These are phyloP conservation scores for Periconia macrospinosa DNA, from an alignment of 2,329 filamentous ascomycete species.

Conservation along the genomic window DNA sequence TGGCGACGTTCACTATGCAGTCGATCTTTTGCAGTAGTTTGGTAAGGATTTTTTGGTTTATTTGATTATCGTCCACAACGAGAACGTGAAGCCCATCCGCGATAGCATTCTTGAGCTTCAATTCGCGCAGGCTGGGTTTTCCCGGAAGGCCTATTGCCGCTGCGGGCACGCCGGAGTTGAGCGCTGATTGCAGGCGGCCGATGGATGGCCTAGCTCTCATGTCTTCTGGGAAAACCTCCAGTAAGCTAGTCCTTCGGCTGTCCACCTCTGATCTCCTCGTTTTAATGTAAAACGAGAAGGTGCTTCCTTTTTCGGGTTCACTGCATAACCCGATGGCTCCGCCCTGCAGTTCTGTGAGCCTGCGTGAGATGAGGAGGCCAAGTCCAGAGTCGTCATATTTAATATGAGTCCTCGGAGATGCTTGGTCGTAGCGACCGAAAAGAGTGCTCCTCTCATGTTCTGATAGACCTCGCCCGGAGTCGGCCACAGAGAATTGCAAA, in stretches of 20 bases:
- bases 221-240: constrained; percentile 7
- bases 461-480: constrained; percentile 45
- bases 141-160: not conserved
- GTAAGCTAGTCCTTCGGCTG: not conserved
- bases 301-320: constrained; percentile 27
- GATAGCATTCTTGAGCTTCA: not conserved
- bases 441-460: constrained; percentile 39
- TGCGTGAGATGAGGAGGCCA: constrained; percentile 35
- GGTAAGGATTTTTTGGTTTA: constrained; percentile 45
- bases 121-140: not conserved
- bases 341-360: constrained; percentile 34
- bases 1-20: constrained; percentile 41
- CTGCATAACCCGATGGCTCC: constrained; percentile 33
- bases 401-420: constrained; percentile 37
- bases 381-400: constrained; percentile 44
- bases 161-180: constrained; percentile 1
- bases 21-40: constrained; percentile 43
- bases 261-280: constrained; percentile 12
- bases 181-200: not conserved
- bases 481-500: constrained; percentile 40
- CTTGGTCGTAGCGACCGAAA: constrained; percentile 36
- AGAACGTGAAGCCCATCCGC: constrained; percentile 23
- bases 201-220: constrained; percentile 1
- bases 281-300: constrained; percentile 37
- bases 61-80: constrained; percentile 44